phyloP scores from a whole-genome alignment of 768 basidiomycete genomes.

The Lyophyllum decastes region DNA sequence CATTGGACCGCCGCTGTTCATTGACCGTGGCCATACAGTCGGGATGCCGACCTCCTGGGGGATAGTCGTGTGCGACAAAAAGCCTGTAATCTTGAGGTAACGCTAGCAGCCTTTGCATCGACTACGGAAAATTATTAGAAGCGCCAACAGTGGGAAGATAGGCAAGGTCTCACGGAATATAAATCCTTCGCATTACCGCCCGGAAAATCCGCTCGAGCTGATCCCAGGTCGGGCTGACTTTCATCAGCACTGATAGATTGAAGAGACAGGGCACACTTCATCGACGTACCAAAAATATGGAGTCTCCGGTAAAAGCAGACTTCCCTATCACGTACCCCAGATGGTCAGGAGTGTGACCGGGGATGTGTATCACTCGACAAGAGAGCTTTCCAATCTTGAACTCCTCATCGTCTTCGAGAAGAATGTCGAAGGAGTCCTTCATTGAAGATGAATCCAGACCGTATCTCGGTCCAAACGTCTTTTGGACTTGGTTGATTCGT shows the following conservation, averaged over 20 bases:
- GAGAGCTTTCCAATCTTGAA: constrained; percentile 30
- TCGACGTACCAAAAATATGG: constrained; percentile 29
- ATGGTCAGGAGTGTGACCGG: constrained; percentile 28
- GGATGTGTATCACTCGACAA: constrained; percentile 34
- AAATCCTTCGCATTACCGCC: constrained; percentile 36
- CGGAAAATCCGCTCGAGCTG: constrained; percentile 39
- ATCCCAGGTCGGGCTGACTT: constrained; percentile 35
- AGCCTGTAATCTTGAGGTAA: constrained; percentile 33
- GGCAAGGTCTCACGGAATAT: constrained; percentile 25
- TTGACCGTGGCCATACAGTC: constrained; percentile 33
- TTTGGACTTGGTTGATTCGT: constrained; percentile 34
- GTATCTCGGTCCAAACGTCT: constrained; percentile 33
- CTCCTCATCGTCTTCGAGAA: constrained; percentile 33
- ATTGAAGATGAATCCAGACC: constrained; percentile 26
- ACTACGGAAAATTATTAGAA: constrained; percentile 21
- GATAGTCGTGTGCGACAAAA: constrained; percentile 41
- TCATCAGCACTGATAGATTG: background rate
- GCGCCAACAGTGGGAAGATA: background rate
- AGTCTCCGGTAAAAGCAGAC: constrained; percentile 39
- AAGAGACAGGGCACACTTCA: background rate
- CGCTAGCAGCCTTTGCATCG: constrained; percentile 35
- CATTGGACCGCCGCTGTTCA: constrained; percentile 30
- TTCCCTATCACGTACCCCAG: constrained; percentile 35
- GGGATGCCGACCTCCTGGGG: constrained; percentile 22
- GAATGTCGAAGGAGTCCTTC: constrained; percentile 30